Conservation (phyloP, 257 asterid species). For the Salvia hispanica region DNA sequence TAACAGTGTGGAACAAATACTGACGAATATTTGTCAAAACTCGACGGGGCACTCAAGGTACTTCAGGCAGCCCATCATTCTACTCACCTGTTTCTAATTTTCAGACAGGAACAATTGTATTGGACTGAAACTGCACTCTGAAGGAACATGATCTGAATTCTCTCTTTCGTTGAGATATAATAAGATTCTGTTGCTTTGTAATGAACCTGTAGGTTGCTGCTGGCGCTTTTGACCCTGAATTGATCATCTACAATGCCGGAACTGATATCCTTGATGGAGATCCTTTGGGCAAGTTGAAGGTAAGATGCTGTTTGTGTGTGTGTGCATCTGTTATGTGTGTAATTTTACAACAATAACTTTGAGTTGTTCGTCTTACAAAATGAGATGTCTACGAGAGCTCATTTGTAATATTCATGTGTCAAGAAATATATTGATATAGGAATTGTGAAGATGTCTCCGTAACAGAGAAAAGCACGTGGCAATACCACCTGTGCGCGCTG, state of each 20-base stretch:
- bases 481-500: neutral
- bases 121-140: neutral
- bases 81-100: neutral
- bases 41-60: slow-evolving; percentile 86
- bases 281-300: slow-evolving; percentile 89
- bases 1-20: slow-evolving; percentile 78
- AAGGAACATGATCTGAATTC: slow-evolving; percentile 5
- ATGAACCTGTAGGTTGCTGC: slow-evolving; percentile 64
- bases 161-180: slow-evolving; percentile 17
- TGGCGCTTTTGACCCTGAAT: slow-evolving; percentile 63
- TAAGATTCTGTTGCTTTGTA: slow-evolving; percentile 21
- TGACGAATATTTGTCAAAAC: slow-evolving; percentile 64
- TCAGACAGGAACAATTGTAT: neutral
- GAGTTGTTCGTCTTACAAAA: slow-evolving; percentile 9
- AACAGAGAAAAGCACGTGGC: neutral
- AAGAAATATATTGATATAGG: neutral
- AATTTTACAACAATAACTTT: slow-evolving; percentile 5
- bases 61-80: slow-evolving; percentile 23
- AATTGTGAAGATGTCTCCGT: neutral
- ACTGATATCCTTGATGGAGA: slow-evolving; percentile 94
- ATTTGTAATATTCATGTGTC: neutral
- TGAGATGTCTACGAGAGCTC: slow-evolving; percentile 4
- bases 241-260: slow-evolving; percentile 90
- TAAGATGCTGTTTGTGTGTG: slow-evolving; percentile 22
- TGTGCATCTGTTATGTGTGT: neutral